These are phyloP conservation scores for Cladorrhinum sp. DNA, from an alignment of 2,329 filamentous ascomycete genomes.

Conservation along the genomic window DNA sequence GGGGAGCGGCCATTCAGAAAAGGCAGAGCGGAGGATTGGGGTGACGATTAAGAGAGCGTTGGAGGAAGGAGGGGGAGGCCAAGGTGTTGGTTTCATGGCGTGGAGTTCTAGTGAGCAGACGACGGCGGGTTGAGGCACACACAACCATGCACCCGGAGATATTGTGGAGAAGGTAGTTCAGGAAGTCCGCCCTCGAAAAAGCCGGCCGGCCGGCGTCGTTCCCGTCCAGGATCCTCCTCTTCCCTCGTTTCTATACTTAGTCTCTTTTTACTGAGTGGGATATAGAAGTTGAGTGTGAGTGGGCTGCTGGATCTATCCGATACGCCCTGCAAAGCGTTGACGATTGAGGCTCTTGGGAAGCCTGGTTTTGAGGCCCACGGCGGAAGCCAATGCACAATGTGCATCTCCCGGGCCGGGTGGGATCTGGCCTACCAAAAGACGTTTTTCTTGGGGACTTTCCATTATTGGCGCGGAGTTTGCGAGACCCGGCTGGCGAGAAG, in stretches of 20 bases:
- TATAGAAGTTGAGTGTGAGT: not conserved
- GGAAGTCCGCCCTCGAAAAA: not conserved
- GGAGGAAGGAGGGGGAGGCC: slow-evolving; percentile 1
- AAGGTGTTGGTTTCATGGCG: slow-evolving; percentile 13
- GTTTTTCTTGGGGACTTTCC: slow-evolving; percentile 1
- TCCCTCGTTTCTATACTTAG: not conserved
- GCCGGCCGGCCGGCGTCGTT: not conserved
- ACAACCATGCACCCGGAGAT: slow-evolving; percentile 1
- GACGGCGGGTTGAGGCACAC: slow-evolving; percentile 5
- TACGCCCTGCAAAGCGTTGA: not conserved
- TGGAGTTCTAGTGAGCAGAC: not conserved
- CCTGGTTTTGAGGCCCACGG: not conserved
- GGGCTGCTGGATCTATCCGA: not conserved
- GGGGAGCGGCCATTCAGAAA: not conserved
- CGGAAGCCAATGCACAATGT: not conserved
- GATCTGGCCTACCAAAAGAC: not conserved
- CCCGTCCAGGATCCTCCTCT: not conserved
- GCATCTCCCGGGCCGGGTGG: not conserved
- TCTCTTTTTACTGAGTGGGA: not conserved
- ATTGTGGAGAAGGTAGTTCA: not conserved
- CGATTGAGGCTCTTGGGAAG: not conserved
- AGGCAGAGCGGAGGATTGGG: not conserved
- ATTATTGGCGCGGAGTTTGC: not conserved
- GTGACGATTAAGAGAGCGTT: not conserved
- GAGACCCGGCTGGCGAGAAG: slow-evolving; percentile 3